A percentile compares a stretch with the other conserved stretches of the same genome.
Conservation (phyloP, 192 early-diverging fungal species). For the Coemansia sp. region DNA sequence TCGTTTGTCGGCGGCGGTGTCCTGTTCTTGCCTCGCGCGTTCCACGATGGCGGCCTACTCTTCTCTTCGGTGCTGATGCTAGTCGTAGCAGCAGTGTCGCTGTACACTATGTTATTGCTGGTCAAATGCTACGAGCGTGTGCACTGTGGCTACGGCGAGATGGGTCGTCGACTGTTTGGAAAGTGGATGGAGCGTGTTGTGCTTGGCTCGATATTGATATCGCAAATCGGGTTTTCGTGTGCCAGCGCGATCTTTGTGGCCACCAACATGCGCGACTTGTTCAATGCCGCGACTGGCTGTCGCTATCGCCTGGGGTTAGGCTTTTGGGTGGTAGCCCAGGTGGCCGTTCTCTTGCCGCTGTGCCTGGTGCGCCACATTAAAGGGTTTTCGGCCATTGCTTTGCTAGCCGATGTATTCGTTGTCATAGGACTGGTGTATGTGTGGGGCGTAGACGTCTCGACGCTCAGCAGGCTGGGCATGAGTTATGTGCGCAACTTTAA, state of each 20-base stretch:
- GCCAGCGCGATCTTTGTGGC: constrained; percentile 89
- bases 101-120: constrained; percentile 64
- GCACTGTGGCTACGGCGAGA: constrained; percentile 63
- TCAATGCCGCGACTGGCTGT: constrained; percentile 70
- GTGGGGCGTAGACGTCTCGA: constrained; percentile 71
- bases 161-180: constrained; percentile 65
- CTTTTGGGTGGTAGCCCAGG: constrained; percentile 74
- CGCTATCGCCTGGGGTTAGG: constrained; percentile 58
- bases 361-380: constrained; percentile 89
- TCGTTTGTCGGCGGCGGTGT: constrained; percentile 78
- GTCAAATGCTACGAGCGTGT: constrained; percentile 60
- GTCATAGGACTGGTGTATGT: constrained; percentile 83
- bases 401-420: constrained; percentile 90
- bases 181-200: constrained; percentile 59
- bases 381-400: constrained; percentile 76
- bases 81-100: constrained; percentile 58
- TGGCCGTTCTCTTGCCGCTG: constrained; percentile 73
- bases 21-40: constrained; percentile 70
- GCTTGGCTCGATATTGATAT: constrained; percentile 65
- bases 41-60: constrained; percentile 70
- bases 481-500: constrained; percentile 72
- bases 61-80: constrained; percentile 59
- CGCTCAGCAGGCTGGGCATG: constrained; percentile 60
- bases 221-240: constrained; percentile 83
- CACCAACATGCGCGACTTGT: constrained; percentile 70